Conservation (phyloP, 352 stramenopile species). For the Blastocystis sp. region DNA sequence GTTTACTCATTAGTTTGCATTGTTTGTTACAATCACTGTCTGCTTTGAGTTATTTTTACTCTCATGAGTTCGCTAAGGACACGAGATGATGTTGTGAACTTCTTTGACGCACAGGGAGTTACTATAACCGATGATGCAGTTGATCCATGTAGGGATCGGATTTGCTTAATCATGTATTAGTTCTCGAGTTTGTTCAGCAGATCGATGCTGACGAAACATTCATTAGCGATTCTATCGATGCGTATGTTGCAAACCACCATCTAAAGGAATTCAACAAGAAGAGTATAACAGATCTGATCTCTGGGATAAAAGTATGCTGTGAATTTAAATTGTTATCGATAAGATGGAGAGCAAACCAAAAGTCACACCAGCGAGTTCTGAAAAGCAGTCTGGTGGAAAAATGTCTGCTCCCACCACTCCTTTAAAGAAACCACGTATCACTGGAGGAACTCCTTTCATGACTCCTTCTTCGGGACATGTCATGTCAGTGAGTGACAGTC, state of each 20-base stretch:
- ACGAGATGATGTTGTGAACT: background rate
- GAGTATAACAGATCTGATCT: background rate
- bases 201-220: background rate
- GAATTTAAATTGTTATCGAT: background rate
- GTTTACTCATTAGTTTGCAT: constrained; percentile 6
- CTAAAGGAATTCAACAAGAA: constrained; percentile 20
- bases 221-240: background rate
- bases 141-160: background rate
- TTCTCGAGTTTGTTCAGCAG: background rate
- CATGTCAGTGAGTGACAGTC: background rate
- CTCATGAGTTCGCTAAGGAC: background rate
- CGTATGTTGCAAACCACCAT: background rate
- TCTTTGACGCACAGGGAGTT: background rate
- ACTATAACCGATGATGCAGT: background rate
- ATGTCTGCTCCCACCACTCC: background rate
- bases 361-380: background rate
- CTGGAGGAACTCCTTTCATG: background rate
- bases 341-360: background rate
- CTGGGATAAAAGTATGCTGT: background rate
- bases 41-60: background rate
- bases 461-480: background rate
- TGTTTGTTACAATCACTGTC: background rate
- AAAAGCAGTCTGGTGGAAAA: background rate
- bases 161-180: background rate
- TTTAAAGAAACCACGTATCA: background rate